Percentiles rank a stretch among this genome's conserved stretches.
These are phyloP conservation scores for Sporobolomyces pararoseus DNA, from an alignment of 768 basidiomycete genomes.

Conservation along the genomic window DNA sequence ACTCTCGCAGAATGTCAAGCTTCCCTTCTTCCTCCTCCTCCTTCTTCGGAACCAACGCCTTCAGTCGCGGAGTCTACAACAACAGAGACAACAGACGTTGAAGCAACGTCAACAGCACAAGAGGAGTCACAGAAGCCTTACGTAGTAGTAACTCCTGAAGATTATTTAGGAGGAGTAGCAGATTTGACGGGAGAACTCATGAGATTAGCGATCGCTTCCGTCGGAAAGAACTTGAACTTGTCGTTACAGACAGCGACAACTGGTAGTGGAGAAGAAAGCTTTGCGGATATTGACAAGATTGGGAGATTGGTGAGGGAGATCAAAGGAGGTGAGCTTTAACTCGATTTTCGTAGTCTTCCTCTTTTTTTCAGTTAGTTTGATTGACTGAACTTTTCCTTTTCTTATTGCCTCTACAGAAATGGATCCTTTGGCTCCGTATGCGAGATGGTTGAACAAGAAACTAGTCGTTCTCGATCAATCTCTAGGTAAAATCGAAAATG, in stretches of 20 bases:
- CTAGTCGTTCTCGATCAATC: conserved; percentile 78
- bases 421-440: conserved; percentile 67
- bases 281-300: conserved; percentile 48
- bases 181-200: conserved; percentile 97
- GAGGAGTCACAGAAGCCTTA: no score
- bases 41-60: not conserved
- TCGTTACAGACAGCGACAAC: not conserved
- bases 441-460: conserved; percentile 76
- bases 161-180: conserved; percentile 86
- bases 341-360: conserved; percentile 48
- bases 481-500: conserved; percentile 90
- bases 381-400: not conserved
- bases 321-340: conserved; percentile 48
- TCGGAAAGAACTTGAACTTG: conserved; percentile 48
- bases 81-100: not conserved
- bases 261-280: conserved; percentile 45
- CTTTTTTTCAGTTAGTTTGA: conserved; percentile 51
- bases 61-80: not conserved
- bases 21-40: conserved; percentile 21
- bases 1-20: conserved; percentile 33
- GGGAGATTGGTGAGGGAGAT: conserved; percentile 49
- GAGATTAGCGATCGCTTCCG: conserved; percentile 84
- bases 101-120: no score
- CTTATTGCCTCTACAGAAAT: conserved; percentile 51
- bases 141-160: conserved; percentile 53